Evolutionary conservation across 2,329 filamentous ascomycete species (phyloP).

Genomic region (Plenodomus tracheiphilus): DNA sequence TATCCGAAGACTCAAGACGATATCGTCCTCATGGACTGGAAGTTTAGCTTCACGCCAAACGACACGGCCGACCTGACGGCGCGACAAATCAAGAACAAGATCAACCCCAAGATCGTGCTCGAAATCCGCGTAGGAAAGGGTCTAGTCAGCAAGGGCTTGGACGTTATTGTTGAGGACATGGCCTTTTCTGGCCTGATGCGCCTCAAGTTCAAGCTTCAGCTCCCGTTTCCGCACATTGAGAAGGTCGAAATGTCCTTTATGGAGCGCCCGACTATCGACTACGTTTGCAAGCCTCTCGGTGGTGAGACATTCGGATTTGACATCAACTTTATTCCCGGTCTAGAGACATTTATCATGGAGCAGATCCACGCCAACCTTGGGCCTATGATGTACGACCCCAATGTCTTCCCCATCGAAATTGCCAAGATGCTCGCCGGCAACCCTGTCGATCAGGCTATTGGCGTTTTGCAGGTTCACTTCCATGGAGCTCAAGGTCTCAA

Average conservation of each 20-base stretch:
- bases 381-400: constrained; percentile 98
- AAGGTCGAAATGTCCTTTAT: constrained; percentile 94
- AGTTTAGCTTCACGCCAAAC: constrained; percentile 98
- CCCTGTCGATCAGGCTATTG: constrained; percentile 92
- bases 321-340: constrained; percentile 96
- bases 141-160: constrained; percentile 93
- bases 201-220: constrained; percentile 95
- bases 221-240: constrained; percentile 94
- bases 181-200: constrained; percentile 94
- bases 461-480: constrained; percentile 87
- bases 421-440: constrained; percentile 97
- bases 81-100: constrained; percentile 88
- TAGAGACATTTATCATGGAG: constrained; percentile 92
- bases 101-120: constrained; percentile 94
- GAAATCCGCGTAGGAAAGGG: constrained; percentile 95
- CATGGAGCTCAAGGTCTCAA: constrained; percentile 91
- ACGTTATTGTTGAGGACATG: constrained; percentile 98
- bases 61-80: constrained; percentile 90
- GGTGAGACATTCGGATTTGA: constrained; percentile 96
- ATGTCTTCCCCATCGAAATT: constrained; percentile 97
- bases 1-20: constrained; percentile 96
- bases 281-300: constrained; percentile 95
- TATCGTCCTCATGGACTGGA: constrained; percentile 98
- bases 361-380: constrained; percentile 92
- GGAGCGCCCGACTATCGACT: constrained; percentile 86